Conservation (phyloP, 441 rosid species). For the Populus hybrid region DNA sequence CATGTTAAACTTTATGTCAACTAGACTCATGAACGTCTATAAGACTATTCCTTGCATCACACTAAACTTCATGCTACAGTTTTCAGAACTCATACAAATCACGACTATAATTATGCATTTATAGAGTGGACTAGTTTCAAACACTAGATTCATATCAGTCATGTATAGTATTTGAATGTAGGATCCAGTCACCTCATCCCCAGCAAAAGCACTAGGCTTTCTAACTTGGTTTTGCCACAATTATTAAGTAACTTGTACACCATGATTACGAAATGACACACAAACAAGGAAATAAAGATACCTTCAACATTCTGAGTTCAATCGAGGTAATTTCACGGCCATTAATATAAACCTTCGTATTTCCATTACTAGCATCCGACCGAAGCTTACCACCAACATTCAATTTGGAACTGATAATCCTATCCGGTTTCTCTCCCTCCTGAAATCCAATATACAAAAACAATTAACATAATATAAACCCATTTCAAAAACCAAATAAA, state of each 20-base stretch:
- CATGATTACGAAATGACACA: neutral
- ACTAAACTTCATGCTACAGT: neutral
- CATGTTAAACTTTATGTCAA: neutral
- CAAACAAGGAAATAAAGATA: neutral
- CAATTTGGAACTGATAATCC: conserved; percentile 49
- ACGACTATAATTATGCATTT: neutral
- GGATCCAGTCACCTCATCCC: neutral
- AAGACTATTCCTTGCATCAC: neutral
- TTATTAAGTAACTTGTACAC: neutral
- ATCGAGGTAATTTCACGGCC: conserved; percentile 57
- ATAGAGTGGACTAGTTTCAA: neutral
- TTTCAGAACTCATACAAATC: neutral
- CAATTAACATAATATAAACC: neutral
- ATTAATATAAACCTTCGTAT: conserved; percentile 49
- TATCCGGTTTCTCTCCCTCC: conserved; percentile 63
- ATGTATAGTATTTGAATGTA: neutral
- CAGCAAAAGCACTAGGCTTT: neutral
- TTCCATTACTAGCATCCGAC: conserved; percentile 48
- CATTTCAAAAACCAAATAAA: neutral
- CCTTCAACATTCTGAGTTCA: conserved; percentile 45
- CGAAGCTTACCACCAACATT: conserved; percentile 49
- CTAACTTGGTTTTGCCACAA: neutral
- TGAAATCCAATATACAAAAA: conserved; percentile 24
- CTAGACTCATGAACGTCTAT: neutral
- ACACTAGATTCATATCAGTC: neutral